A percentile compares a stretch with the other conserved stretches of the same genome.
These are phyloP conservation scores for Linnemannia hyalina DNA, from an alignment of 192 early-diverging fungal species.

Conservation along the genomic window DNA sequence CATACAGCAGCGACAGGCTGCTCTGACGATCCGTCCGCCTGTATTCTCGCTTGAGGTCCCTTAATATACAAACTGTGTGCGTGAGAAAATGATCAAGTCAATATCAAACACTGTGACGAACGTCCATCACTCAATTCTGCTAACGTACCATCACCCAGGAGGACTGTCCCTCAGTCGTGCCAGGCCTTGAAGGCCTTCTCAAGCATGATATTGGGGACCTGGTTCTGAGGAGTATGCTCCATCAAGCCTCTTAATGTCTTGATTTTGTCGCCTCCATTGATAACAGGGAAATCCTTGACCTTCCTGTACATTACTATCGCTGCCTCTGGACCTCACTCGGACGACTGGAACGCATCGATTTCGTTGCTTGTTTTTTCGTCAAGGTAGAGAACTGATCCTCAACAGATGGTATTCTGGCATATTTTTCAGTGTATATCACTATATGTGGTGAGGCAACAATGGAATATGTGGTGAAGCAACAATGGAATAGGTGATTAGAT, in stretches of 20 bases:
- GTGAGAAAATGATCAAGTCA: too few species aligned
- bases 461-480: too few species aligned
- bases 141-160: too few species aligned
- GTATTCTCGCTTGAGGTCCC: background rate
- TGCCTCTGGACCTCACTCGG: background rate
- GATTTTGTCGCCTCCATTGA: background rate
- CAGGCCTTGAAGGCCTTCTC: too few species aligned
- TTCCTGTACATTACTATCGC: background rate
- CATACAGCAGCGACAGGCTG: too few species aligned
- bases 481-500: too few species aligned
- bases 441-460: too few species aligned
- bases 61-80: constrained; percentile 4
- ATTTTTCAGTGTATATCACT: too few species aligned
- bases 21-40: too few species aligned
- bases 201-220: background rate
- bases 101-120: too few species aligned
- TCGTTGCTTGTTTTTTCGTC: background rate
- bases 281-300: background rate
- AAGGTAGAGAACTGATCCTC: background rate
- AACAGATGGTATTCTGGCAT: background rate
- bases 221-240: background rate
- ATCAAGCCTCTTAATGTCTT: background rate
- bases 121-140: too few species aligned
- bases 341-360: background rate
- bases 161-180: too few species aligned